Base-by-base conservation (phyloP, 257 asterid genomes). In the Solanum piurae region DNA sequence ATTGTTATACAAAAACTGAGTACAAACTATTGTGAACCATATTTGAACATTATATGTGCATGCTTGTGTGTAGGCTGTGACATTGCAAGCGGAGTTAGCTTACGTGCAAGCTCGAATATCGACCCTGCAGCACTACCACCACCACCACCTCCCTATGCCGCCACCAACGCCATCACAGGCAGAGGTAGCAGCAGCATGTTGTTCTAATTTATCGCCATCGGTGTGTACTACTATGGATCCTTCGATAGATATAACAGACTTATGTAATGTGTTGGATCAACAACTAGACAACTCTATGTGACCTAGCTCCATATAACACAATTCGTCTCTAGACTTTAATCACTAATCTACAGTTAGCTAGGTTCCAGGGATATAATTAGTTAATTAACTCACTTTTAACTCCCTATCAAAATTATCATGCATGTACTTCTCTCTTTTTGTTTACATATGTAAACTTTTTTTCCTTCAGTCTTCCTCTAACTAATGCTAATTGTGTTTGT, bases 1-100 rank as follows among this genome's bases (percentile, higher is more conserved):
- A 20, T 55, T 55, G 4, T 6, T 55, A 20, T 55, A 20, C n/a
- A 52, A 2, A 55, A 55, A 55, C 0, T 55, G 64, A 55, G 3
- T 20, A 55, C n/a, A 3, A 55, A 52, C 25, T 16, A 0, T 44
- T 44, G 52, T 44, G 13, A 44, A 44, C 52, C 52, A 44, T 44
- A 44, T 44, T 44, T 12, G 52, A 44, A 44, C 52, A 40, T 10
- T 40, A 12, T 44, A 38, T 38, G 31, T 29, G 31, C 31, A 29
- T 29, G 31, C 23, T n/a, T 27, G 87, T 16, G 87, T 72, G 72
- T 49, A 95, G 99, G 98, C 95, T 20, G 93, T 94, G 6, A 94
- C 90, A 88, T 91, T 96, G 89, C 98, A 96, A 87, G 99, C 98
- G 0, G 99, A 96, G 89, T 87, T 96, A 71, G 98, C 98, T 1